Evolutionary conservation across 2,329 filamentous ascomycete genomes (phyloP).

Genomic region (Pyrenophora teres): DNA sequence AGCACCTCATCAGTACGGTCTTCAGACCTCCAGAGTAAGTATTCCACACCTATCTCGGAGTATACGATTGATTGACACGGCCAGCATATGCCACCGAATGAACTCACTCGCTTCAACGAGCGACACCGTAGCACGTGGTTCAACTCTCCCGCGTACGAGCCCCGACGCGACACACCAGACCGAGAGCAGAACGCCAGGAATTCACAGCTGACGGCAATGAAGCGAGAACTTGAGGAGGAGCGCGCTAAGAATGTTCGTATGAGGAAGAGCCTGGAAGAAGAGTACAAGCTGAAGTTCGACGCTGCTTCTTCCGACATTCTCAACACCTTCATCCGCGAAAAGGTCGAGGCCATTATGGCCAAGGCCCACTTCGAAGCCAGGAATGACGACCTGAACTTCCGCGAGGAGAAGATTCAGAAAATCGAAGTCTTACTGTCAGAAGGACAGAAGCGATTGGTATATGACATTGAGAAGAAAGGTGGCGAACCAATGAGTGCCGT

Average conservation of each 20-base stretch:
- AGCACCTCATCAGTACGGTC: no score
- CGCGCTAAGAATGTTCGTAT: constrained; percentile 17
- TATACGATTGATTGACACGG: no score
- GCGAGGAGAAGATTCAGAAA: constrained; percentile 20
- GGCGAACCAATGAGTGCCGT: constrained; percentile 12
- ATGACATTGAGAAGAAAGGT: constrained; percentile 14
- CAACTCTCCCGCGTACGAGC: not conserved
- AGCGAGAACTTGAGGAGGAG: constrained; percentile 20
- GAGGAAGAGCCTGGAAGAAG: constrained; percentile 11
- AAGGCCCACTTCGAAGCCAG: constrained; percentile 15
- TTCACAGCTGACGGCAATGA: constrained; percentile 18
- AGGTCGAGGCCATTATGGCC: constrained; percentile 12
- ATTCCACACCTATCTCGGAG: no score
- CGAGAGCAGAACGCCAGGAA: constrained; percentile 16
- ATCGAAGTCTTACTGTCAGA: constrained; percentile 24
- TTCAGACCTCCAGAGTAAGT: no score
- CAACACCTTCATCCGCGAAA: constrained; percentile 19
- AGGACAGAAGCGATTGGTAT: constrained; percentile 29
- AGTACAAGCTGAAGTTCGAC: constrained; percentile 12
- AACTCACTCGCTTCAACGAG: not conserved
- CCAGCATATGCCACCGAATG: not conserved
- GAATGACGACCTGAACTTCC: constrained; percentile 15
- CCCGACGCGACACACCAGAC: constrained; percentile 1
- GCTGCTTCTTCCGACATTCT: constrained; percentile 17
- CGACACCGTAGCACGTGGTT: constrained; percentile 4